Conservation (phyloP, 441 rosid species). For the Biscutella laevigata region DNA sequence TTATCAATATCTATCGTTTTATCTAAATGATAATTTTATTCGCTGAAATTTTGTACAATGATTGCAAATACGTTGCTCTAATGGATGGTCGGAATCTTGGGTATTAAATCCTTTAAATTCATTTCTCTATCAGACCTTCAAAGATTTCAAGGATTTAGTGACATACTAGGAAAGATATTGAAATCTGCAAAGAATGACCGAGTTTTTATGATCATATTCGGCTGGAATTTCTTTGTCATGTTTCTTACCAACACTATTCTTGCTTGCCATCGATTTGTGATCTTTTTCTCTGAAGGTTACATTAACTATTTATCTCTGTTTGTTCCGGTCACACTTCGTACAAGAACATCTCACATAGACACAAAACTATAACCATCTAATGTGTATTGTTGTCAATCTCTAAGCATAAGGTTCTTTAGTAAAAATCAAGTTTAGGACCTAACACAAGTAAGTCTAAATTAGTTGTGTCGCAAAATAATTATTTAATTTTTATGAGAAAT, state of each 20-base stretch:
- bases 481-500: too few relatives aligned
- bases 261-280: conserved; percentile 52
- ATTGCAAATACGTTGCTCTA: conserved; percentile 52
- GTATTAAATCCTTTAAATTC: conserved; percentile 21
- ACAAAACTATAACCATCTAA: neutral
- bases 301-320: conserved; percentile 33
- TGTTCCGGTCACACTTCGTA: conserved; percentile 43
- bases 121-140: conserved; percentile 25
- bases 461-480: too few relatives aligned
- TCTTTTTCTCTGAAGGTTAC: conserved; percentile 48
- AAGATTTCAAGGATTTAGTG: conserved; percentile 43
- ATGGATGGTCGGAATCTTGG: conserved; percentile 41
- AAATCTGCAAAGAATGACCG: conserved; percentile 47
- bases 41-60: conserved; percentile 45
- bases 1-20: too few relatives aligned
- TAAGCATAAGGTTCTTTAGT: neutral
- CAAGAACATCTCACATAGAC: conserved; percentile 24
- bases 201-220: conserved; percentile 49
- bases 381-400: conserved; percentile 14
- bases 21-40: too few relatives aligned
- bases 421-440: neutral
- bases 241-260: conserved; percentile 46
- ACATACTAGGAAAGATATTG: conserved; percentile 45
- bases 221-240: conserved; percentile 54
- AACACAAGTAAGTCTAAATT: neutral